phyloP scores from a whole-genome alignment of 768 basidiomycete species.

The Fistulinella prunicolor region DNA sequence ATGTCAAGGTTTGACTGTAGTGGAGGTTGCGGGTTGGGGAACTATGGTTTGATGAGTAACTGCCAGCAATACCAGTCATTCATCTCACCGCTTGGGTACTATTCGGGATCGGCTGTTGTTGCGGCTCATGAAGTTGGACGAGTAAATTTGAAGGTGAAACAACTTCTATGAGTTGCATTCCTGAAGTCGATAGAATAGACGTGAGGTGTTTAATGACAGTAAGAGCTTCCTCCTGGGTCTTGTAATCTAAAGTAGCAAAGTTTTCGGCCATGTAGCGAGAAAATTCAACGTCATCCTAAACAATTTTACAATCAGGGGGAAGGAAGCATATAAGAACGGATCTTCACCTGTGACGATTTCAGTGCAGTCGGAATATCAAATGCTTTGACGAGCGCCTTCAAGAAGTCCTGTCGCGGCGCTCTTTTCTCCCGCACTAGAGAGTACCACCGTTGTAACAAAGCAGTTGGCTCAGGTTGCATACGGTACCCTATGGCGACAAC shows the following conservation, averaged over 20 bases:
- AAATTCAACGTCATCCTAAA: slow-evolving; percentile 80
- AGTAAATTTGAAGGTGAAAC: slow-evolving; percentile 71
- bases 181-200: slow-evolving; percentile 69
- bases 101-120: slow-evolving; percentile 3
- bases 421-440: slow-evolving; percentile 89
- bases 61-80: not conserved
- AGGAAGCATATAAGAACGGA: not conserved
- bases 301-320: not conserved
- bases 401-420: slow-evolving; percentile 78
- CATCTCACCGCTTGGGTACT: slow-evolving; percentile 7
- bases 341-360: slow-evolving; percentile 54
- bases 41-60: slow-evolving; percentile 2
- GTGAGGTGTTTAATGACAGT: slow-evolving; percentile 81
- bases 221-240: slow-evolving; percentile 89
- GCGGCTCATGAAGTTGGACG: slow-evolving; percentile 49
- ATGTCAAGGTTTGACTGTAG: slow-evolving; percentile 11
- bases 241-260: slow-evolving; percentile 89
- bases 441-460: slow-evolving; percentile 89
- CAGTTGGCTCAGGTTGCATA: slow-evolving; percentile 58
- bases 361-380: slow-evolving; percentile 70
- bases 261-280: slow-evolving; percentile 94
- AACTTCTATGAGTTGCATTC: slow-evolving; percentile 76
- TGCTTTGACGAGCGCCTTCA: slow-evolving; percentile 75
- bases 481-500: slow-evolving; percentile 53
- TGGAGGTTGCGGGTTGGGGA: not conserved